Percentiles rank a stretch among this genome's conserved stretches.
Evolutionary conservation across 2,329 filamentous ascomycete genomes (phyloP).

Genomic region (Diaporthe humulicola): DNA sequence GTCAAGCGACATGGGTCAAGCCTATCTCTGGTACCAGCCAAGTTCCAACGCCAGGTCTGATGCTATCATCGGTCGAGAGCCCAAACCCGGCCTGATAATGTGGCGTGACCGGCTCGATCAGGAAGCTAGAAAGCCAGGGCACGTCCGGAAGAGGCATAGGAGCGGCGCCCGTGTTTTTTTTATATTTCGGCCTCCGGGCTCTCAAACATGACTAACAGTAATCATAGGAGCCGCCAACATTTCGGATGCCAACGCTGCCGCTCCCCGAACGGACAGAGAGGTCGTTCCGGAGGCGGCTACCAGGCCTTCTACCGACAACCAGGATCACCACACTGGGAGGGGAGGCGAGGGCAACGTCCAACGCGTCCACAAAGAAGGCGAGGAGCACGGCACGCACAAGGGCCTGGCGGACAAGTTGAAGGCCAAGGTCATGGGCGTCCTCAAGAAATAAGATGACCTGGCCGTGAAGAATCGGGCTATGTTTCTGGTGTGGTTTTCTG

Average conservation of each 20-base stretch:
- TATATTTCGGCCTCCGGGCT: background rate
- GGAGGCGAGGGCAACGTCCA: constrained; percentile 72
- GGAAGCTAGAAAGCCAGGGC: background rate
- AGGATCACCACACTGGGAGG: constrained; percentile 70
- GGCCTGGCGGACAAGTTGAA: constrained; percentile 71
- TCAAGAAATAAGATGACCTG: constrained; percentile 57
- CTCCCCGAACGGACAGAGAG: constrained; percentile 63
- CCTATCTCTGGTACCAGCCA: no score
- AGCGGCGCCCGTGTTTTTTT: background rate
- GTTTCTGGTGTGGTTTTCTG: background rate
- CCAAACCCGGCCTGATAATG: constrained; percentile 8
- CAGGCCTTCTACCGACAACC: constrained; percentile 61
- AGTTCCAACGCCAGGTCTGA: no score
- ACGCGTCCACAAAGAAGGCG: constrained; percentile 47
- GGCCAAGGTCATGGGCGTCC: constrained; percentile 63
- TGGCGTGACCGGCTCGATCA: constrained; percentile 18
- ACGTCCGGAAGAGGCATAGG: background rate
- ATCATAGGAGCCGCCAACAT: constrained; percentile 70
- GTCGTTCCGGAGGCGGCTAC: constrained; percentile 66
- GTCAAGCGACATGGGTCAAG: constrained; percentile 14
- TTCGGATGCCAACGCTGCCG: constrained; percentile 58
- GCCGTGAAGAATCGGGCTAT: background rate
- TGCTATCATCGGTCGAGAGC: background rate
- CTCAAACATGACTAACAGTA: background rate
- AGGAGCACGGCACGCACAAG: constrained; percentile 47